These are phyloP conservation scores for Colletotrichum spaethianum DNA, from an alignment of 2,329 filamentous ascomycete species.

Conservation along the genomic window DNA sequence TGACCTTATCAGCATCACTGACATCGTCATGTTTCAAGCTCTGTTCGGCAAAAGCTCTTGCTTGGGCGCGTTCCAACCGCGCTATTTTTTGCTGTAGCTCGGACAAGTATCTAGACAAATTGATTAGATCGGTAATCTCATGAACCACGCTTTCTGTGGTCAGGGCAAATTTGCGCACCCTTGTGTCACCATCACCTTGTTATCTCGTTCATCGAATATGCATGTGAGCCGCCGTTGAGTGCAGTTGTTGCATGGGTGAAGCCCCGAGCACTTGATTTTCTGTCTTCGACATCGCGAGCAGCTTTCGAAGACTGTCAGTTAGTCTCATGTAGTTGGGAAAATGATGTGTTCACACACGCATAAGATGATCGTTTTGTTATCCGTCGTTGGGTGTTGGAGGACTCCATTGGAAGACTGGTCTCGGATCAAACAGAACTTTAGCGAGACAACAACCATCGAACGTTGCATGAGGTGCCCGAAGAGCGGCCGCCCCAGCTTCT, in stretches of 20 bases:
- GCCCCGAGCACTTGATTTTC: slow-evolving; percentile 36
- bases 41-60: slow-evolving; percentile 11
- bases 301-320: neutral
- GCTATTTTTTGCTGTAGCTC: slow-evolving; percentile 31
- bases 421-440: neutral
- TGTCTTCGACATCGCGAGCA: slow-evolving; percentile 39
- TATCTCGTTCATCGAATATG: slow-evolving; percentile 35
- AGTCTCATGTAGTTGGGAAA: neutral
- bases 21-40: slow-evolving; percentile 1
- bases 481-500: neutral
- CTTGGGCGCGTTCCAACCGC: slow-evolving; percentile 22
- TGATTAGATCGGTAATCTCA: too few species aligned
- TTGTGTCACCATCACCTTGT: slow-evolving; percentile 38
- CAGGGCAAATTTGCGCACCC: neutral
- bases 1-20: neutral
- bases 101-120: slow-evolving; percentile 14
- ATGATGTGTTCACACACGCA: slow-evolving; percentile 6
- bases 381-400: slow-evolving; percentile 29
- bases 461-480: slow-evolving; percentile 13
- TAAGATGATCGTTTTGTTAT: slow-evolving; percentile 33
- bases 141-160: too few species aligned
- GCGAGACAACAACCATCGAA: neutral
- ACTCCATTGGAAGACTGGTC: slow-evolving; percentile 20
- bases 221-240: slow-evolving; percentile 33
- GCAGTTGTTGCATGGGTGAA: slow-evolving; percentile 38